Base-by-base conservation (phyloP, 768 basidiomycete species). In the Leucosporidium scottii region DNA sequence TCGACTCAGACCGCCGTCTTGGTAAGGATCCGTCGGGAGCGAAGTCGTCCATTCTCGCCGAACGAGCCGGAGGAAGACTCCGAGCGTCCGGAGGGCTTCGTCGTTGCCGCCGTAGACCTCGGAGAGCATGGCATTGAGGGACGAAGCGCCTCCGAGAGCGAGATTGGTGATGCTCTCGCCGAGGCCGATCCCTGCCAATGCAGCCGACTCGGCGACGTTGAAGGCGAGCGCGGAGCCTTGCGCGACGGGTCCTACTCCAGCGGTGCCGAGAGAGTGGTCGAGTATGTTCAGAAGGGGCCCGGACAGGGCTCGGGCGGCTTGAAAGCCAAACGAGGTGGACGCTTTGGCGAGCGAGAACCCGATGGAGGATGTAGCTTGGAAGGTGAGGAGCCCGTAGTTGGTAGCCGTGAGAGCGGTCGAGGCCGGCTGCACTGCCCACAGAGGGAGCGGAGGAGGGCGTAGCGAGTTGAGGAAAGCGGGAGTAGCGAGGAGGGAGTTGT, bases 381-480 rank as follows among this genome's bases (percentile, higher is more conserved):
- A 21, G 34, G 39, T 12, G 21, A 58, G 21, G 23, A 58, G 34
- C 23, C 34, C 34, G 57, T 36, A n/a, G 1, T 36, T 34, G 21
- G 57, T 36, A 17, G 57, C 30, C 8, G 57, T 34, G 23, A 58
- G 57, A 34, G 36, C 36, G 20, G 36, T 39, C 8, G 57, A 58
- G 10, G 57, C 36, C 10, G 31, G 57, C 6, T 20, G 10, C 1
- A 20, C 18, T 31, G 57, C 57, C 57, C 57, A 58, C 2, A 39
- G 34, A 12, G 57, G 57, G 5, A 58, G 57, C 8, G 36, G 57
- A 3, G 57, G 57, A 1, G 57, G 57, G 2, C 57, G 57, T n/a
- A 58, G 57, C 21, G 57, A 39, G 34, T 23, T 36, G 10, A 58
- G 57, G 36, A 58, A 58, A 23, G 57, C 57, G 21, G 57, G 57